Conservation (phyloP, 2,329 filamentous ascomycete species). For the Penicillium sp. region DNA sequence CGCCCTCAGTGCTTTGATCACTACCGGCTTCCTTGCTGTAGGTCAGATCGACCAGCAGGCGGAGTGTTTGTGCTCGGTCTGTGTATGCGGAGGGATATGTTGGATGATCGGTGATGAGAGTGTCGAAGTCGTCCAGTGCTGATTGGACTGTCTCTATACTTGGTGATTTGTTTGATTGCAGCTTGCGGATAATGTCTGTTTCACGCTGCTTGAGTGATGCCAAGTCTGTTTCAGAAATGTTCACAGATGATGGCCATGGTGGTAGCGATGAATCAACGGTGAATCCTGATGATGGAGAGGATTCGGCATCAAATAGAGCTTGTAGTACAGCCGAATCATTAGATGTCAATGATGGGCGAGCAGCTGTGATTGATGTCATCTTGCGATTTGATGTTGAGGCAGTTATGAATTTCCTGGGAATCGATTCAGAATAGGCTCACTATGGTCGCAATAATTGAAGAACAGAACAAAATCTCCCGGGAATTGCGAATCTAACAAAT, state of each 20-base stretch:
- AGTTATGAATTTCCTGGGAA: background rate
- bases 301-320: conserved; percentile 42
- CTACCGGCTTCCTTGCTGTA: background rate
- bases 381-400: background rate
- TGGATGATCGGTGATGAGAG: conserved; percentile 38
- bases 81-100: conserved; percentile 48
- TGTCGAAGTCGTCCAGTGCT: conserved; percentile 34
- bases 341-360: conserved; percentile 29
- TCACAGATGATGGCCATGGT: conserved; percentile 30
- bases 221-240: conserved; percentile 33
- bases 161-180: conserved; percentile 23
- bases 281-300: conserved; percentile 32
- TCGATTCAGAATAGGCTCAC: background rate
- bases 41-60: conserved; percentile 29
- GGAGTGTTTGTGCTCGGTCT: conserved; percentile 47
- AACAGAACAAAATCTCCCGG: background rate
- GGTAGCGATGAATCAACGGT: conserved; percentile 35
- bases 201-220: conserved; percentile 33
- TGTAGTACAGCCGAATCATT: conserved; percentile 41
- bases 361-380: conserved; percentile 18
- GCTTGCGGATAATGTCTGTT: conserved; percentile 33
- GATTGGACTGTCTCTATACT: conserved; percentile 21
- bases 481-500: background rate
- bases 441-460: background rate
- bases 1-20: background rate